Evolutionary conservation across 768 basidiomycete species (phyloP), one percentile per base, ranked within the genome.

Genomic region (Rhodotorula paludigena): DNA sequence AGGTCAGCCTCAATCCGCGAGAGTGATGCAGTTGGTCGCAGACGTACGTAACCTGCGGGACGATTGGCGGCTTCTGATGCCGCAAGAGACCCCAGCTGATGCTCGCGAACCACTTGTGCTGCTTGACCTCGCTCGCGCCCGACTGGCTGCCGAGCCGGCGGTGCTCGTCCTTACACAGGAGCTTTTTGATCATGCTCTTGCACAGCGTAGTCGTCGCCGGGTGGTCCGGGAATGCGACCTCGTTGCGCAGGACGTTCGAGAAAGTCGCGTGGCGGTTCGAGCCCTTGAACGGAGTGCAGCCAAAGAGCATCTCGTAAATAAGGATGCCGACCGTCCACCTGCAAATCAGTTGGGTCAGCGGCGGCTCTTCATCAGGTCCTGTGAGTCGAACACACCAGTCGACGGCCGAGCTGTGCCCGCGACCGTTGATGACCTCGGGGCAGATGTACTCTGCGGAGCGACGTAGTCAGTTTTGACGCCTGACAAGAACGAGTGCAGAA

Each of bases 251-350:
- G 79, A 99, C 94, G 81, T 97, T 98, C 78, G 86, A 82, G 82
- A 99, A 99, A 41, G 96, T 99, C 74, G 92, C 91, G 79, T 88
- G 87, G 74, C 96, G 88, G 81, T 91, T 87, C 63, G 84, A 83
- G 54, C 96, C 96, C 81, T 99, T 99, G 87, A 98, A 98, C 49
- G 96, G 96, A 66, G 96, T 98, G 66, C 92, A 96, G 42, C 92
- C 94, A 80, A 89, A 98, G 80, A 93, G 92, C 91, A 76, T 76
- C 63, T 99, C 96, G 82, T 92, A 96, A 75, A 98, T 90, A 76
- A 99, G 85, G 76, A 98, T 97, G 45, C 96, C 96, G 57, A 97
- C 82, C 39, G 96, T 98, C 96, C 76, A 77, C 69, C 69, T 71
- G 69, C 25, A 11, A 2, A 30, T 5, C 30, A n/a, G 38, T n/a